phyloP scores from a whole-genome alignment of 371 early-diverging fungal genomes.

The Syncephalastrum contaminatum region DNA sequence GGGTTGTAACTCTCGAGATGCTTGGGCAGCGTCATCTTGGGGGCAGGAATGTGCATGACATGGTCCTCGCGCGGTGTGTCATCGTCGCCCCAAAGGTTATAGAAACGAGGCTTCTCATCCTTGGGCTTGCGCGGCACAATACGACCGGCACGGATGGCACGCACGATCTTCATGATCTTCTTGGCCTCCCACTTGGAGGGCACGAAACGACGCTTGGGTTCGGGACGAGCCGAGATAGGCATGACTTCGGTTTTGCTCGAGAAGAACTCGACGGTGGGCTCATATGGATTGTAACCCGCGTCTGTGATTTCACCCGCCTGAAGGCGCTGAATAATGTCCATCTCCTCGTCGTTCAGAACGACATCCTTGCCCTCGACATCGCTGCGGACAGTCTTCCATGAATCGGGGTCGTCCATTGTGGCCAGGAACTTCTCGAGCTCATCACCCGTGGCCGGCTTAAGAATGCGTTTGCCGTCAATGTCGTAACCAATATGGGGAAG shows the following conservation, averaged over 20 bases:
- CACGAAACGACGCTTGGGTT: constrained; percentile 94
- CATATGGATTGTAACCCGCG: constrained; percentile 84
- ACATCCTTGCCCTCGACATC: constrained; percentile 78
- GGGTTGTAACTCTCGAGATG: constrained; percentile 96
- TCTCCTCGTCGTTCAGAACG: constrained; percentile 81
- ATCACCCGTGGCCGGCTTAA: constrained; percentile 85
- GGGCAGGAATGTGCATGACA: constrained; percentile 87
- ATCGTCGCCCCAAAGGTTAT: constrained; percentile 85
- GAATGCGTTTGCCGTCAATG: constrained; percentile 86
- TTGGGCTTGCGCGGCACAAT: constrained; percentile 71
- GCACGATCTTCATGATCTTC: constrained; percentile 93
- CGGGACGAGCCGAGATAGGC: constrained; percentile 83
- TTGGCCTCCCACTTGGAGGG: constrained; percentile 94
- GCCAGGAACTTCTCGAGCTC: constrained; percentile 91
- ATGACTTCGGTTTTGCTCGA: constrained; percentile 75
- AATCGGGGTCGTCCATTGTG: constrained; percentile 90
- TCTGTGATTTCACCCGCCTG: constrained; percentile 83
- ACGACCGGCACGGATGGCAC: constrained; percentile 88
- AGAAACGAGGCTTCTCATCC: constrained; percentile 67
- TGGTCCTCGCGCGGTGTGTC: constrained; percentile 61
- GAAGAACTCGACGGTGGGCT: constrained; percentile 93
- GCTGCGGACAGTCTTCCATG: constrained; percentile 87
- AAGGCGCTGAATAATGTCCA: constrained; percentile 88
- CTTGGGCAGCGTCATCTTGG: constrained; percentile 87
- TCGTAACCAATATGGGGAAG: constrained; percentile 96